Base-by-base conservation (phyloP, 768 basidiomycete genomes). In the Tulasnella sp. region DNA sequence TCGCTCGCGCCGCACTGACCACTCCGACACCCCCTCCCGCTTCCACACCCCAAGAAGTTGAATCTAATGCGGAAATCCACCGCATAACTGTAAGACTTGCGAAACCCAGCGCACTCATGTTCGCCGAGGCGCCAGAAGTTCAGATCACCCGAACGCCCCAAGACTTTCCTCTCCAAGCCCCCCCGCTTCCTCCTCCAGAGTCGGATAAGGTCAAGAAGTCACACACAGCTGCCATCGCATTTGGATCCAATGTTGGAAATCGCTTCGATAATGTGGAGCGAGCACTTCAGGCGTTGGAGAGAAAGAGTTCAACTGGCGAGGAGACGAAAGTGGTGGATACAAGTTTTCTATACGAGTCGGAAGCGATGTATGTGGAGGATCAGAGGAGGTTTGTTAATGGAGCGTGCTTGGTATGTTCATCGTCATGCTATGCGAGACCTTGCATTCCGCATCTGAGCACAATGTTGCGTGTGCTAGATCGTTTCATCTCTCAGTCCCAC, bases 311-410 rank as follows among this genome's bases (percentile, higher is more conserved):
- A n/a, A 67, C 70, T 11, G 62, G 70, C 11, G 80, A 79, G 0
- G 65, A 65, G 26, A 69, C 77, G 1, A 67, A 67, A 15, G 75
- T 95, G 27, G 70, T 83, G 21, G 78, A 88, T 65, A 93, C 90
- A 0, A 92, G 90, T 68, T 88, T 92, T 71, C 68, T 97, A 74
- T 98, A 97, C 68, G 87, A 97, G 71, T 93, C 87, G 19, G 77
- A 84, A 10, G 90, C 96, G 0, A 98, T 99, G 96, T 98, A 99
- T 69, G 86, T 95, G 44, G 80, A 80, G 10, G 85, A 96, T 60
- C 96, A 99, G 69, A 86, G 85, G 11, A 73, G 76, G 34, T 98
- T 97, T 72, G 78, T 87, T 61, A 99, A 97, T 67, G 87, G 88
- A 64, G 89, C 88, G n/a, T 87, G 91, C 63, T 74, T 91, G 71